Evolutionary conservation across 2,329 filamentous ascomycete species (phyloP).

Genomic region (Clarireedia sp.): DNA sequence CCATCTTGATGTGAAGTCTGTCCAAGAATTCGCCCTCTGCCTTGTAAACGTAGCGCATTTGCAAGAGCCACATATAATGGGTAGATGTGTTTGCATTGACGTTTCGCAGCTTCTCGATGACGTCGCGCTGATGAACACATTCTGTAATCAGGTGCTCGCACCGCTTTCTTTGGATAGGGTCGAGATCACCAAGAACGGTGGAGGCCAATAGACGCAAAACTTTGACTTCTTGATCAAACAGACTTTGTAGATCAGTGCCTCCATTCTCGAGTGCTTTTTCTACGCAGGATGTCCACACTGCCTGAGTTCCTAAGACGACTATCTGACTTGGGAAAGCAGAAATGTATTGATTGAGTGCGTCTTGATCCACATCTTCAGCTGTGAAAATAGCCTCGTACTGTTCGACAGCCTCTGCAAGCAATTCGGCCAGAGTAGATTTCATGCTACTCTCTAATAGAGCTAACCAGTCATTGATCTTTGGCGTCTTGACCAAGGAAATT

Average conservation of each 20-base stretch:
- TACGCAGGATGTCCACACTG: slow-evolving; percentile 84
- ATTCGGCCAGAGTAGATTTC: slow-evolving; percentile 87
- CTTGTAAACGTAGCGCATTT: slow-evolving; percentile 93
- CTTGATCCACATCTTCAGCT: slow-evolving; percentile 59
- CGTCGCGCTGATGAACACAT: slow-evolving; percentile 94
- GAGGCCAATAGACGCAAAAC: slow-evolving; percentile 79
- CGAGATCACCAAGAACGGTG: slow-evolving; percentile 83
- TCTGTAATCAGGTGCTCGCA: slow-evolving; percentile 98
- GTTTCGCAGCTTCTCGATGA: slow-evolving; percentile 77
- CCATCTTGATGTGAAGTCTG: slow-evolving; percentile 88
- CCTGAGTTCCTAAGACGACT: slow-evolving; percentile 89
- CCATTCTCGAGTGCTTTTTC: slow-evolving; percentile 67
- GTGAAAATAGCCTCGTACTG: slow-evolving; percentile 74
- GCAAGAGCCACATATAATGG: slow-evolving; percentile 87
- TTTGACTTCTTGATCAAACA: slow-evolving; percentile 78
- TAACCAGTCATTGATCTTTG: slow-evolving; percentile 99
- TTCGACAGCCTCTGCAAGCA: slow-evolving; percentile 77
- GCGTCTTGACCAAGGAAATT: slow-evolving; percentile 86
- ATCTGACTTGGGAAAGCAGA: slow-evolving; percentile 83
- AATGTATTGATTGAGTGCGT: slow-evolving; percentile 72
- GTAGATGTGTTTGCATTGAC: slow-evolving; percentile 65
- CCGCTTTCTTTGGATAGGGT: slow-evolving; percentile 83
- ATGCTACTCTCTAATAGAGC: slow-evolving; percentile 84
- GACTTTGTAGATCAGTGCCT: slow-evolving; percentile 56
- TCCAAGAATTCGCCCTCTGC: slow-evolving; percentile 73